Evolutionary conservation across 2,329 filamentous ascomycete genomes (phyloP), one percentile per base, ranked within the genome.

Genomic region (Apiospora marii): DNA sequence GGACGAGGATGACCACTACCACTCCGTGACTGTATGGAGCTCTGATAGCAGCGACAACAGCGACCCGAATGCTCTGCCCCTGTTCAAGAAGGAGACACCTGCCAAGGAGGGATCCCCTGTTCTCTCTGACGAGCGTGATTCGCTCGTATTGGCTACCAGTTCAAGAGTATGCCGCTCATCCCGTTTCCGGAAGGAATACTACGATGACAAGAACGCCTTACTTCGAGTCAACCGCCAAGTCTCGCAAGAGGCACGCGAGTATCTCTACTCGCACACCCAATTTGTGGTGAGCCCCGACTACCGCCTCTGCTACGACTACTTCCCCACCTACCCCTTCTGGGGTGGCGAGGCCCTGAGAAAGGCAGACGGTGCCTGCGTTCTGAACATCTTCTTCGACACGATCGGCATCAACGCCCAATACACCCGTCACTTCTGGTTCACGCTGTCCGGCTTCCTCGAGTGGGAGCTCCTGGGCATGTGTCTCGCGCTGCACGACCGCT

Each of bases 391-490:
- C 30, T 19, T 64, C 19, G 30, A 64, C 4, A 64, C 6, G 19
- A 64, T 64, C 13, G 53, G 53, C 53, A 10, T 10, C 53, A 64
- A 64, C 53, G 53, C 30, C 22, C 19, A 16, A 12, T n/a, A 37
- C 30, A n/a, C 37, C 12, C 53, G 53, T 8, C 53, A 37, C 19
- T 64, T 64, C 53, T 64, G 53, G 53, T 6, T 64, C 14, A 37
- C 30, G 8, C 53, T 10, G 7, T 30, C 30, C 10, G 53, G 53
- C 2, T n/a, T 64, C 3, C 4, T 12, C 16, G 27, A 30, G 7
- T 64, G 53, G 53, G 30, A 64, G 30, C 30, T 64, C 4, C 30
- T 64, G 30, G 53, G 53, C 30, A 64, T 64, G 27, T 64, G 53
- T 3, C 22, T 64, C 8, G 53, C 8, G 53, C 53, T 64, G 53